Evolutionary conservation across 495 filamentous ascomycete species (phyloP).

Genomic region (Penicillium alfredii): DNA sequence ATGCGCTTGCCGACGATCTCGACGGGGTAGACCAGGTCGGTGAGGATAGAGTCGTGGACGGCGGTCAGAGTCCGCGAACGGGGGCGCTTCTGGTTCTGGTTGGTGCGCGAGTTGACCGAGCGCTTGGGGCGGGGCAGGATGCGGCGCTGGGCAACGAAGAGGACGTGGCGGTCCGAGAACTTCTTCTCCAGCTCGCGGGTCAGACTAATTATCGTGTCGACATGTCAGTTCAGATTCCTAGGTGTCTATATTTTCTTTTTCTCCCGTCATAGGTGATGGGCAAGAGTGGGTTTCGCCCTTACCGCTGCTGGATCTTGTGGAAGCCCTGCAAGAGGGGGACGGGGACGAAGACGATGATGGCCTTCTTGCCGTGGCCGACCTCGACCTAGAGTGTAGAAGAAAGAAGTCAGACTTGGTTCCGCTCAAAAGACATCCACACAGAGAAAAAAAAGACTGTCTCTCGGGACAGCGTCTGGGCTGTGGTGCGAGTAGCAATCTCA

Average conservation of each 20-base stretch:
- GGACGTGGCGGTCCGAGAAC: slow-evolving; percentile 99
- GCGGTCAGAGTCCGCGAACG: slow-evolving; percentile 94
- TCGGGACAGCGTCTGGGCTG: not conserved
- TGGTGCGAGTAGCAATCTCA: too few species aligned
- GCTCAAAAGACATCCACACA: too few species aligned
- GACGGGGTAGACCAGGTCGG: slow-evolving; percentile 96
- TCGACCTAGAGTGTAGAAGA: slow-evolving; percentile 65
- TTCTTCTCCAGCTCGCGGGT: slow-evolving; percentile 99
- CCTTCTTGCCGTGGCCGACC: slow-evolving; percentile 99
- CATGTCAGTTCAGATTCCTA: slow-evolving; percentile 7
- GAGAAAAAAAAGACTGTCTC: not conserved
- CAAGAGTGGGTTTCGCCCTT: slow-evolving; percentile 26
- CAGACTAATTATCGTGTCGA: slow-evolving; percentile 52
- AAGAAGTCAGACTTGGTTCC: too few species aligned
- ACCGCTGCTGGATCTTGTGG: slow-evolving; percentile 99
- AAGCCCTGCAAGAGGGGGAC: slow-evolving; percentile 92
- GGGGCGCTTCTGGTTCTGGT: slow-evolving; percentile 94
- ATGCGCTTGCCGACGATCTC: slow-evolving; percentile 99
- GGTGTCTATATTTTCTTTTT: slow-evolving; percentile 6
- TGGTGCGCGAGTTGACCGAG: slow-evolving; percentile 86
- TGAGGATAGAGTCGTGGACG: slow-evolving; percentile 94
- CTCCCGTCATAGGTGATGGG: not conserved
- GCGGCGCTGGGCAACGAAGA: slow-evolving; percentile 96
- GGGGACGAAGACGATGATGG: slow-evolving; percentile 99
- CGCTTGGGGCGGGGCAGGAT: slow-evolving; percentile 98